Conservation (phyloP, 305 asterid genomes). For the Fraxinus latifolia region DNA sequence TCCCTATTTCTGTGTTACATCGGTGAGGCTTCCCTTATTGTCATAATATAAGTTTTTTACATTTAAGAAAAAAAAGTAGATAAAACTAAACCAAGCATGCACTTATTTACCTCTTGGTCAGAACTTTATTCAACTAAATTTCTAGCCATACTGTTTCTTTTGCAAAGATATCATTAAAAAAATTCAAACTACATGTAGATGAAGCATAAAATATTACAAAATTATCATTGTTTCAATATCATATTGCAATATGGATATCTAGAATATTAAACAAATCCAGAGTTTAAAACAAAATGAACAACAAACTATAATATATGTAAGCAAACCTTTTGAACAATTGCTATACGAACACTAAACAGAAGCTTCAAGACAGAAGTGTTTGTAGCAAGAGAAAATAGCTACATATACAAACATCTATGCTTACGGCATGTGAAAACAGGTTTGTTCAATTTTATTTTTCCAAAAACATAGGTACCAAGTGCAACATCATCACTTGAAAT, state of each 20-base stretch:
- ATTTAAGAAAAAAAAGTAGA: not conserved
- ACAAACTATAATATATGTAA: not conserved
- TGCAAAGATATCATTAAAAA: not conserved
- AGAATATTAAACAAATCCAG: not conserved
- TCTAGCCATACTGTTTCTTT: not conserved
- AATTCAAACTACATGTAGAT: not conserved
- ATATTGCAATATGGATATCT: not conserved
- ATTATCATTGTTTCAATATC: not conserved
- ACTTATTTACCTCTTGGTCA: not conserved
- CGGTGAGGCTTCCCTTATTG: not conserved
- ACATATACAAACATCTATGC: slow-evolving; percentile 1
- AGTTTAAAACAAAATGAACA: not conserved
- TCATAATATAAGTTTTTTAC: not conserved
- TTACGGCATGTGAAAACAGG: not conserved
- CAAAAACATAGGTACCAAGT: slow-evolving; percentile 5
- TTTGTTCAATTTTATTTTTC: not conserved
- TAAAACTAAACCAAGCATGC: not conserved
- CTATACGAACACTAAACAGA: not conserved
- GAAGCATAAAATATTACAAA: not conserved
- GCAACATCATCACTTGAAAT: slow-evolving; percentile 19
- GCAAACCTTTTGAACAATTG: slow-evolving; percentile 4
- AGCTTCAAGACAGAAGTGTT: not conserved
- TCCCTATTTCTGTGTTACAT: not conserved
- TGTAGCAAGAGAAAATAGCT: not conserved
- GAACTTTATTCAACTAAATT: not conserved